Evolutionary conservation across 1,284 basidiomycete genomes (phyloP), one percentile per base, ranked within the genome.

Genomic region (Acaromyces ingoldii): DNA sequence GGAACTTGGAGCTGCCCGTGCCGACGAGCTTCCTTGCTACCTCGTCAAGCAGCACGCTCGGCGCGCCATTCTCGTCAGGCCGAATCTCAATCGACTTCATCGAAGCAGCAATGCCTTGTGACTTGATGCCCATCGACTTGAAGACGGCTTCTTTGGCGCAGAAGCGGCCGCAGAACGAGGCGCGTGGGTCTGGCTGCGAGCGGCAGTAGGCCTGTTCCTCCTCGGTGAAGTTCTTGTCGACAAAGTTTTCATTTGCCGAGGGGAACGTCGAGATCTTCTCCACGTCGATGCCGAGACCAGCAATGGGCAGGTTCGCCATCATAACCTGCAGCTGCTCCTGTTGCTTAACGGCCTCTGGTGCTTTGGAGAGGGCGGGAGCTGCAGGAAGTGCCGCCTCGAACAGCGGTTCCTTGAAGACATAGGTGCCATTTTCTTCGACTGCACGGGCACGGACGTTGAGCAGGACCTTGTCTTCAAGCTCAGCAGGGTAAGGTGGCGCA

Each of bases 61-160:
- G 89, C 21, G 79, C 81, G 17, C 36, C 36, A 17, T 17, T 37
- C 30, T 76, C 65, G 15, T 72, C 55, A 25, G 75, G 83, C 57
- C 93, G 79, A 65, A 98, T 93, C 78, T 97, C 95, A 63, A 98
- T 96, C 61, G 97, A 92, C 78, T 88, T 90, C 86, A 98, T 86
- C 24, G 87, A 81, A 15, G 93, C 91, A 13, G 84, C 89, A 5
- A 91, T 90, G 37, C 95, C 95, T 77, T 91, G 88, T 4, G 89
- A 91, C 19, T 85, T 80, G 36, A 92, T 86, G 29, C 89, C 88
- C 13, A 98, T 82, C n/a, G 91, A 88, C 80, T 98, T 98, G 85
- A 98, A 96, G 48, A 92, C 88, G 10, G 92, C 93, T 77, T 98
- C 95, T 78, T 97, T 98, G 44, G 91, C 92, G 42, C 85, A 89